phyloP scores from a whole-genome alignment of 1,284 basidiomycete species.

The Kwoniella shivajii region DNA sequence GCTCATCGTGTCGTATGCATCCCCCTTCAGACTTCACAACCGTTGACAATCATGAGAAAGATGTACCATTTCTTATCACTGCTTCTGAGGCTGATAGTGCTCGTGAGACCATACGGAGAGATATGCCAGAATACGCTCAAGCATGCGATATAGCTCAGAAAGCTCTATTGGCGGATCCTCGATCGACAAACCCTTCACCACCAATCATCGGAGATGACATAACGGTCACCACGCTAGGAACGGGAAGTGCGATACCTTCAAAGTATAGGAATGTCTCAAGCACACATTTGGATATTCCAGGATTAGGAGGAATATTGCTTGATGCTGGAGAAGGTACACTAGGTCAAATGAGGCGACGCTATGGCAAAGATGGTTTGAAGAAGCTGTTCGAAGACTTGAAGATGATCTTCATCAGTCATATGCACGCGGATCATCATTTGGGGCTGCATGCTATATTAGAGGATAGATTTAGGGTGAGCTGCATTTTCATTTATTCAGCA shows the following conservation, averaged over 20 bases:
- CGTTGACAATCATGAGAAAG: constrained; percentile 26
- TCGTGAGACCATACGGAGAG: constrained; percentile 6
- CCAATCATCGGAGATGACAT: constrained; percentile 64
- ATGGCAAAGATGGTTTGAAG: constrained; percentile 62
- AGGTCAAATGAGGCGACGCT: constrained; percentile 81
- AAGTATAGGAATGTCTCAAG: constrained; percentile 84
- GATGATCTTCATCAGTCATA: constrained; percentile 84
- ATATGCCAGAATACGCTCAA: constrained; percentile 26
- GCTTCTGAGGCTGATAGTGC: constrained; percentile 27
- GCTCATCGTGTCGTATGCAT: constrained; percentile 37
- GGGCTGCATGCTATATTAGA: constrained; percentile 75
- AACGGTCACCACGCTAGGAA: constrained; percentile 76
- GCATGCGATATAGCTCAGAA: constrained; percentile 24
- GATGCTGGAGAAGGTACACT: constrained; percentile 91
- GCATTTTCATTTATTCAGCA: neutral
- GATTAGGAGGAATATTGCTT: constrained; percentile 71
- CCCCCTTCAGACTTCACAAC: constrained; percentile 26
- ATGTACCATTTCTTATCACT: constrained; percentile 30
- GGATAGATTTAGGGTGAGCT: constrained; percentile 68
- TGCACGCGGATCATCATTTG: constrained; percentile 91
- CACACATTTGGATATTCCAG: constrained; percentile 71
- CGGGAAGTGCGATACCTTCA: constrained; percentile 80
- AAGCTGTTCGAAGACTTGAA: constrained; percentile 67
- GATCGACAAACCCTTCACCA: neutral
- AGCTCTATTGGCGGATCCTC: constrained; percentile 22